A percentile compares a stretch with the other conserved stretches of the same genome.
Evolutionary conservation across 2,329 filamentous ascomycete genomes (phyloP).

Genomic region (Diaporthe humulicola): DNA sequence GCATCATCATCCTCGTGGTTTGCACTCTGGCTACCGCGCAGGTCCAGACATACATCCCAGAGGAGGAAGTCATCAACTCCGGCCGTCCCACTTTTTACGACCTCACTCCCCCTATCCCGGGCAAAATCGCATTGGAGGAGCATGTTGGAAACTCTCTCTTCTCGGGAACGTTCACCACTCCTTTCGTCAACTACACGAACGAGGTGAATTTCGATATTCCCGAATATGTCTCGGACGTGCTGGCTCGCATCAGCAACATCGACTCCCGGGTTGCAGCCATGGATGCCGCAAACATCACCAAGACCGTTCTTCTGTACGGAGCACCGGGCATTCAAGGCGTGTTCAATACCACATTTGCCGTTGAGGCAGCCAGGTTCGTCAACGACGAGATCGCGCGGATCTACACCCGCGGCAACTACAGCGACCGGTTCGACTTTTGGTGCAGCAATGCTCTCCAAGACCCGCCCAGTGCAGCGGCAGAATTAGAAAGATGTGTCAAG

Average conservation of each 20-base stretch:
- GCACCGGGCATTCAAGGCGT: slow-evolving; percentile 43
- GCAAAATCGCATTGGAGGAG: slow-evolving; percentile 29
- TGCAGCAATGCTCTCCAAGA: slow-evolving; percentile 42
- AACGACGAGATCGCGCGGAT: slow-evolving; percentile 40
- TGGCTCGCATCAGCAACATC: slow-evolving; percentile 34
- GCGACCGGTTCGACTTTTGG: slow-evolving; percentile 42
- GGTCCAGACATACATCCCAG: slow-evolving; percentile 4
- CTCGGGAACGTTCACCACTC: slow-evolving; percentile 14
- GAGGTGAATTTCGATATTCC: slow-evolving; percentile 32
- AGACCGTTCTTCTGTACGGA: slow-evolving; percentile 35
- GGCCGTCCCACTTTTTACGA: slow-evolving; percentile 27
- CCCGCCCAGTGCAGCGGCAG: slow-evolving; percentile 39
- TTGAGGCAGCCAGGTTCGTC: slow-evolving; percentile 36
- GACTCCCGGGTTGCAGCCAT: slow-evolving; percentile 36
- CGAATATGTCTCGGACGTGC: slow-evolving; percentile 38
- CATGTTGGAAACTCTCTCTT: slow-evolving; percentile 26
- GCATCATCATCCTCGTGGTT: not conserved
- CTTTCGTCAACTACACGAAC: slow-evolving; percentile 10
- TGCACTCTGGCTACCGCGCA: not conserved
- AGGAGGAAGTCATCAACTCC: slow-evolving; percentile 22
- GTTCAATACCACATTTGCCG: slow-evolving; percentile 40
- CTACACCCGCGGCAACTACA: slow-evolving; percentile 40
- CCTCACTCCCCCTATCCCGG: slow-evolving; percentile 5
- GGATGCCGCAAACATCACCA: slow-evolving; percentile 41
- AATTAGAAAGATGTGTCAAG: slow-evolving; percentile 43